Percentiles rank a stretch among this genome's conserved stretches.
Conservation (phyloP, 805 yeast species). For the Priceomyces medius region DNA sequence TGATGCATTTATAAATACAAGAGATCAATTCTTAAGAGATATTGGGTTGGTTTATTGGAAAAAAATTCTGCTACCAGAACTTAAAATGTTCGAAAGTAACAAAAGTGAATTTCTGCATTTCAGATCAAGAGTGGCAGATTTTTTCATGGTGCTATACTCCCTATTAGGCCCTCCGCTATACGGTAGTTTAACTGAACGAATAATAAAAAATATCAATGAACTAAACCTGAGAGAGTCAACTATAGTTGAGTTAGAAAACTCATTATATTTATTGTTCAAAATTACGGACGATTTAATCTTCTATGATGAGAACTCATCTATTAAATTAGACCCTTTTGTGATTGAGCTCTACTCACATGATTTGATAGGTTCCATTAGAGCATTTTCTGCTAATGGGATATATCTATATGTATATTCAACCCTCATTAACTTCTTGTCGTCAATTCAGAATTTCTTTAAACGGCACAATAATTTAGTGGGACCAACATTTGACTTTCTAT, state of each 20-base stretch:
- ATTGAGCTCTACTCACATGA: conserved; percentile 22
- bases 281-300: conserved; percentile 54
- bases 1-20: conserved; percentile 14
- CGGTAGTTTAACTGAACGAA: conserved; percentile 38
- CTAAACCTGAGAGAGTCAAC: conserved; percentile 9
- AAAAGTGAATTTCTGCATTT: conserved; percentile 63
- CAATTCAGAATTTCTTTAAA: conserved; percentile 60
- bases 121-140: conserved; percentile 73
- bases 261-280: conserved; percentile 56
- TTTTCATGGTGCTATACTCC: conserved; percentile 69
- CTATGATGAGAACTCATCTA: conserved; percentile 32
- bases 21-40: conserved; percentile 42
- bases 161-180: conserved; percentile 57
- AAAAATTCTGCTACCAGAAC: conserved; percentile 52
- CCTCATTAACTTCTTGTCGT: conserved; percentile 56
- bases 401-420: conserved; percentile 32
- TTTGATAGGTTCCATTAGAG: conserved; percentile 19
- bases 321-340: conserved; percentile 24
- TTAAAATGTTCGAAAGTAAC: conserved; percentile 25
- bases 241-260: conserved; percentile 54
- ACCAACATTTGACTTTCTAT: conserved; percentile 54
- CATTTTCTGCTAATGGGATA: conserved; percentile 7
- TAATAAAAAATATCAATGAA: conserved; percentile 22
- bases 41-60: conserved; percentile 67
- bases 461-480: conserved; percentile 41